Evolutionary conservation across 768 basidiomycete species (phyloP).

Genomic region (Mycena belliarum): DNA sequence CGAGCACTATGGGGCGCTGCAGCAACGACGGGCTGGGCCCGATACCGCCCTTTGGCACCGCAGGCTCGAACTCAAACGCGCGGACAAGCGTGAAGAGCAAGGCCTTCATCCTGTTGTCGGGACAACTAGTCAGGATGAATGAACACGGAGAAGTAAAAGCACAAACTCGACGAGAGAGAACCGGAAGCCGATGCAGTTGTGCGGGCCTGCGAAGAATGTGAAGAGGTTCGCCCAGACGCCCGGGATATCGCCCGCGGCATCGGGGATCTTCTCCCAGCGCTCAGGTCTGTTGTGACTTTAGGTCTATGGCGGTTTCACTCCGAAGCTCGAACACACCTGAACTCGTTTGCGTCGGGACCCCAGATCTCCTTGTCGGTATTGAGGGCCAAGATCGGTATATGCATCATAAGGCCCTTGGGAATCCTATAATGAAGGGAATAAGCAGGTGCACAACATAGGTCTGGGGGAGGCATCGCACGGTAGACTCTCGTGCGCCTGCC

Average conservation of each 20-base stretch:
- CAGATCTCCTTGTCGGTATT: conserved; percentile 57
- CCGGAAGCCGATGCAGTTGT: neutral
- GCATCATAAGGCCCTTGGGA: conserved; percentile 38
- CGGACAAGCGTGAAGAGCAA: conserved; percentile 26
- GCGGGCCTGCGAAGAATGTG: conserved; percentile 57
- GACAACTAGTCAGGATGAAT: too few relatives aligned
- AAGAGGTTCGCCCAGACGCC: conserved; percentile 62
- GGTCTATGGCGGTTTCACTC: neutral
- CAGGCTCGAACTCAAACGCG: conserved; percentile 23
- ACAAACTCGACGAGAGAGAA: neutral
- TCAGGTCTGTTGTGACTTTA: neutral
- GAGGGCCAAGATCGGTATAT: conserved; percentile 52
- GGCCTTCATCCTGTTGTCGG: conserved; percentile 18
- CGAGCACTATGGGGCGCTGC: neutral
- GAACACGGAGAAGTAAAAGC: neutral
- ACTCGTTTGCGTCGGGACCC: conserved; percentile 61
- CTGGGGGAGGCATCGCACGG: neutral
- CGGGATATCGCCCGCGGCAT: conserved; percentile 46
- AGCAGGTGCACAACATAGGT: neutral
- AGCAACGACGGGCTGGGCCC: conserved; percentile 13
- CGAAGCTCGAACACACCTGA: neutral
- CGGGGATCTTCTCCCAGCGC: conserved; percentile 32
- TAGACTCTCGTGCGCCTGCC: neutral
- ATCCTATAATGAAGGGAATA: neutral
- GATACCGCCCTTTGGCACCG: conserved; percentile 22